Conservation (phyloP, 805 yeast genomes). For the Candida ficus region DNA sequence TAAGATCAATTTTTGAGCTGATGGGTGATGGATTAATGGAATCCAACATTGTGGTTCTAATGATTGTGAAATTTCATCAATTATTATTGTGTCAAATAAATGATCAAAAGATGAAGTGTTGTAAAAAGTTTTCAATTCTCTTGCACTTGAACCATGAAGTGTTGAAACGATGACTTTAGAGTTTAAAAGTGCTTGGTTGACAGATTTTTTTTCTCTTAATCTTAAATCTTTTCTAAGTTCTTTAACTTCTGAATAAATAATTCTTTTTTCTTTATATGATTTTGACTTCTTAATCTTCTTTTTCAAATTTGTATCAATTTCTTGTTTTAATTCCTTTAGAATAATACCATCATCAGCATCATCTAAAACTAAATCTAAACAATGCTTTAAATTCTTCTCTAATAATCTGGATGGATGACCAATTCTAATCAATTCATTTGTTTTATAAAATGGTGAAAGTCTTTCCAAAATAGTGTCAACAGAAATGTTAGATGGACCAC, state of each 20-base stretch:
- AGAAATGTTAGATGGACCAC: constrained; percentile 92
- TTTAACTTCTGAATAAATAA: constrained; percentile 65
- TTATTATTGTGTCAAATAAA: constrained; percentile 73
- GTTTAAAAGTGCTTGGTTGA: constrained; percentile 49
- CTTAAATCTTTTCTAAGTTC: constrained; percentile 65
- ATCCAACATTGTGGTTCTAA: constrained; percentile 97
- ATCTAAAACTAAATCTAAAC: constrained; percentile 68
- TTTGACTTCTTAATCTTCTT: constrained; percentile 55
- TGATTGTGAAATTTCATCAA: constrained; percentile 94
- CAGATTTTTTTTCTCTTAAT: constrained; percentile 57
- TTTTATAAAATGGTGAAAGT: constrained; percentile 34
- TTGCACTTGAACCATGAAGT: constrained; percentile 80
- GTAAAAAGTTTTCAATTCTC: constrained; percentile 56
- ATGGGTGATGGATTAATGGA: constrained; percentile 64
- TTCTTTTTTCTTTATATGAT: constrained; percentile 57
- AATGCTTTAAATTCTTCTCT: constrained; percentile 56
- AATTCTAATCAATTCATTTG: constrained; percentile 60
- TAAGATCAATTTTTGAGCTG: constrained; percentile 53
- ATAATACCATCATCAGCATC: constrained; percentile 54
- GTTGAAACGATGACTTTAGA: constrained; percentile 77
- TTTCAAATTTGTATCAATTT: constrained; percentile 55
- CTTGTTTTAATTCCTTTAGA: constrained; percentile 61
- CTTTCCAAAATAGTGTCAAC: constrained; percentile 90
- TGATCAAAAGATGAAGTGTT: constrained; percentile 25
- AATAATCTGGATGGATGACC: constrained; percentile 93